Evolutionary conservation across 139 green algal species (phyloP), one percentile per base, ranked within the genome.

Genomic region (Tetradesmus lagerheimii): DNA sequence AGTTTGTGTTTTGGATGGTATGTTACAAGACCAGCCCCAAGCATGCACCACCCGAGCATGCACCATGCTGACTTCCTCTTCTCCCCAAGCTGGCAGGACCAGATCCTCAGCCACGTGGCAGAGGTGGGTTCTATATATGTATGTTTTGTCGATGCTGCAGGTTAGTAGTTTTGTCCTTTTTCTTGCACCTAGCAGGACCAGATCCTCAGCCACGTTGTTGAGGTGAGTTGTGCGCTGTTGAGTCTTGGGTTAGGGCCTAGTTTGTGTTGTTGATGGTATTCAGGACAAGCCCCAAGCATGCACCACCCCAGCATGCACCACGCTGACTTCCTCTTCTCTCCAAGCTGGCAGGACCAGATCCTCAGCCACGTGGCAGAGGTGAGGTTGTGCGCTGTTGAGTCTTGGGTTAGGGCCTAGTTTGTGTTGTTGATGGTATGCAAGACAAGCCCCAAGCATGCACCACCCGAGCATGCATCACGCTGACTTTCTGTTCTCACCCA

Each of bases 141-240:
- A 50, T 4, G 43, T 8, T 50, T n/a, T n/a, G n/a, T n/a, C n/a
- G 43, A 4, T 50, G 43, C 74, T 80, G 74, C 74, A 74, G 41
- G 23, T 18, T 0, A 78, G 87, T 45, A 78, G 78, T 15, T 76
- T 79, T 45, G 78, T 90, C 31, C 35, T 90, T 20, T 85, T 90
- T 15, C 35, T 50, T 27, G 50, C 47, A 27, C 35, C 50, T 87
- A 31, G 77, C 87, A 90, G 87, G 50, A 64, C 11, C 15, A 31
- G 20, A 86, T 90, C 25, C 23, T 90, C 4, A 20, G 29, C 25
- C 31, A 86, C 5, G 50, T 86, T 2, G 62, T 15, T 29, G 62
- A 27, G 20, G 62, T n/a, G 23, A 74, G 25, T 74, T 27, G 15
- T 38, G 25, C 2, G 71, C 35, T 11, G 20, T 14, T 50, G 43